phyloP scores from a whole-genome alignment of 306 rosid species.

The Medicago lupulina region DNA sequence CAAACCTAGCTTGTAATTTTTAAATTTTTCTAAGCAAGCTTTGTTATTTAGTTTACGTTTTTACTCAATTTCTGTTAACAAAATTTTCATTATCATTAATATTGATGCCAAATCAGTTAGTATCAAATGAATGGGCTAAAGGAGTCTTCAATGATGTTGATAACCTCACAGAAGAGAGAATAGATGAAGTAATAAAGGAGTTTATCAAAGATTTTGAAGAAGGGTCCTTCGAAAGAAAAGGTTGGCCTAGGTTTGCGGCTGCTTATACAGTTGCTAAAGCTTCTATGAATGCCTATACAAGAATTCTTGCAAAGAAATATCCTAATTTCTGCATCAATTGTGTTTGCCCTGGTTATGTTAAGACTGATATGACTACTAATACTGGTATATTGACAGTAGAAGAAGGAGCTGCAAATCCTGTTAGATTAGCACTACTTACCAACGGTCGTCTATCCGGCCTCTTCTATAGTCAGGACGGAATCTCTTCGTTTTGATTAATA shows the following conservation, averaged over 20 bases:
- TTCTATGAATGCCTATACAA: constrained; percentile 47
- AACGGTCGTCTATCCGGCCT: constrained; percentile 26
- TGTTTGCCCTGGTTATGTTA: constrained; percentile 53
- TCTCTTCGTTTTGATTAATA: not conserved
- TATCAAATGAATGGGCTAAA: constrained; percentile 30
- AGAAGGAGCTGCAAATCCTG: constrained; percentile 41
- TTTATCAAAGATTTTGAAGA: constrained; percentile 28
- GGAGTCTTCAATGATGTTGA: constrained; percentile 18
- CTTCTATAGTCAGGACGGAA: not conserved
- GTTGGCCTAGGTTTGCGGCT: constrained; percentile 12
- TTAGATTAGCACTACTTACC: constrained; percentile 9
- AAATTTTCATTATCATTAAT: not conserved
- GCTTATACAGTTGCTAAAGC: constrained; percentile 37
- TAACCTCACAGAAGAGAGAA: constrained; percentile 36
- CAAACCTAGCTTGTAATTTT: no score
- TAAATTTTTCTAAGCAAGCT: no score
- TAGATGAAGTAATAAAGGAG: constrained; percentile 25
- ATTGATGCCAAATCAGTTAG: constrained; percentile 3
- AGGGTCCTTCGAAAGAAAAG: constrained; percentile 23
- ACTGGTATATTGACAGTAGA: constrained; percentile 35
- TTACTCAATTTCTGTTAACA: not conserved
- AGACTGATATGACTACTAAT: constrained; percentile 39
- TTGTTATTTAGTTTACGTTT: no score
- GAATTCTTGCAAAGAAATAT: constrained; percentile 47
- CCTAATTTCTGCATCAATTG: constrained; percentile 33